Conservation (phyloP, 345 rosid species). For the Sonneratia caseolaris region DNA sequence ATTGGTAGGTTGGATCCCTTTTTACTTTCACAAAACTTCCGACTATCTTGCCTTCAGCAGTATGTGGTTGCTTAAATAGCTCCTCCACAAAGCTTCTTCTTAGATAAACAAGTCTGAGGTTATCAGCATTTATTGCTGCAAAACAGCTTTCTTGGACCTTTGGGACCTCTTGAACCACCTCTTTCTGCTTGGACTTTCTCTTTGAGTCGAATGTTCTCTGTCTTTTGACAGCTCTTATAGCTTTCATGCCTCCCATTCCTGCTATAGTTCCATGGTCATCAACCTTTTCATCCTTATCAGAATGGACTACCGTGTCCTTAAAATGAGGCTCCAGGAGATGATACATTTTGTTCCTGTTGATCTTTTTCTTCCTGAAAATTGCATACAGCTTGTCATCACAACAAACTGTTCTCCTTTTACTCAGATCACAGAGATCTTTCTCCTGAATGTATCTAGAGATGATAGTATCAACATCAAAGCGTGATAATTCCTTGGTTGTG, state of each 20-base stretch:
- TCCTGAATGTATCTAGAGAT: constrained; percentile 26
- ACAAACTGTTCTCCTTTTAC: constrained; percentile 26
- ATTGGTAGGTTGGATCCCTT: constrained; percentile 28
- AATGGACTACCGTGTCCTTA: constrained; percentile 21
- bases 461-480: constrained; percentile 20
- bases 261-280: not conserved
- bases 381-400: constrained; percentile 35
- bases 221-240: constrained; percentile 10
- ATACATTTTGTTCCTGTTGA: constrained; percentile 22
- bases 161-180: constrained; percentile 13
- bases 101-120: constrained; percentile 44
- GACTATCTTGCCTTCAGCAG: constrained; percentile 29
- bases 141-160: constrained; percentile 16
- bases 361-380: constrained; percentile 33
- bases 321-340: constrained; percentile 30
- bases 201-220: constrained; percentile 5
- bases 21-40: constrained; percentile 53
- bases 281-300: constrained; percentile 18
- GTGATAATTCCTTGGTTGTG: constrained; percentile 24
- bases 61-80: constrained; percentile 30
- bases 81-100: constrained; percentile 37
- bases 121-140: constrained; percentile 31
- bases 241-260: not conserved
- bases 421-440: constrained; percentile 26
- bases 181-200: constrained; percentile 14